A percentile compares a stretch with the other conserved stretches of the same genome.
These are phyloP conservation scores for Theileria parva DNA, from an alignment of 169 alveolate species.

Conservation along the genomic window DNA sequence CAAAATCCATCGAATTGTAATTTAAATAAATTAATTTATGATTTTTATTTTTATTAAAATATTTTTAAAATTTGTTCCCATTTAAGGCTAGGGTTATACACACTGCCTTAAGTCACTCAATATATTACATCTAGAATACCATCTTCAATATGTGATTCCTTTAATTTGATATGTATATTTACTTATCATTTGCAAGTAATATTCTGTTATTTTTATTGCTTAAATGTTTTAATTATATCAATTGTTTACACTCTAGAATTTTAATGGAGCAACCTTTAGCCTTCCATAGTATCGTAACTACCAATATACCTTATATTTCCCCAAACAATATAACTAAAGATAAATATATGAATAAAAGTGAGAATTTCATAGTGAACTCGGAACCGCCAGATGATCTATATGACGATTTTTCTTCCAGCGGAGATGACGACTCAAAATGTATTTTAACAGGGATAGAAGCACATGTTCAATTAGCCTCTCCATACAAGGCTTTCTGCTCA, in stretches of 20 bases:
- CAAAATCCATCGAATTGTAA: not conserved
- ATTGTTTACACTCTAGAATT: not conserved
- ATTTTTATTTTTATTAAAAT: too few relatives aligned
- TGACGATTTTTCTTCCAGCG: not conserved
- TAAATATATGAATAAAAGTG: slow-evolving; percentile 7
- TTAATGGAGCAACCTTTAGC: not conserved
- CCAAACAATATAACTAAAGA: not conserved
- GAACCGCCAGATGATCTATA: not conserved
- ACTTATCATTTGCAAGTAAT: not conserved
- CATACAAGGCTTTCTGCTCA: slow-evolving; percentile 68
- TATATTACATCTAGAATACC: not conserved
- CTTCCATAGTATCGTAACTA: not conserved
- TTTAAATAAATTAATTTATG: too few relatives aligned
- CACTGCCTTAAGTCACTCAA: not conserved
- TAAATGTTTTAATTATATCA: too few relatives aligned
- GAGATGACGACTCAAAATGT: slow-evolving; percentile 3
- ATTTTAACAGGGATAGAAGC: slow-evolving; percentile 72
- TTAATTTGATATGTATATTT: not conserved
- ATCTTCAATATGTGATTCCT: not conserved
- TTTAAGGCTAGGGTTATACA: not conserved
- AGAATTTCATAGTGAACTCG: not conserved
- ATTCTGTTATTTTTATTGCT: not conserved
- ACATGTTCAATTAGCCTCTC: slow-evolving; percentile 73
- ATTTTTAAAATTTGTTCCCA: not conserved
- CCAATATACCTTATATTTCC: not conserved